Percentiles rank a stretch among this genome's conserved stretches.
phyloP scores from a whole-genome alignment of 331 rosid species.

The Quercus tomentella region DNA sequence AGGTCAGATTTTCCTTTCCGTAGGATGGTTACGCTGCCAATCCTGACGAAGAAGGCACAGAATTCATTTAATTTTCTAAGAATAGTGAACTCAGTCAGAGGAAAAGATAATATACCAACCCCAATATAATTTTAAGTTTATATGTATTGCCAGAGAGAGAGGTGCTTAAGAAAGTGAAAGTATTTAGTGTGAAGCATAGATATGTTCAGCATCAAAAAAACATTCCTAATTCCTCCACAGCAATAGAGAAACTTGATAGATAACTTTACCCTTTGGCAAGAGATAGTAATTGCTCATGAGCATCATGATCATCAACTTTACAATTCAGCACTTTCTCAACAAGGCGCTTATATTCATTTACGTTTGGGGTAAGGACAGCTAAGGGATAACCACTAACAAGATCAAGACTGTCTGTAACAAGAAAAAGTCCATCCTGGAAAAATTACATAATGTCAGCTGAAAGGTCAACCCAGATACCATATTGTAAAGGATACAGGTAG shows the following conservation, averaged over 20 bases:
- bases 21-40: slow-evolving; percentile 80
- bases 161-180: neutral
- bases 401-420: slow-evolving; percentile 65
- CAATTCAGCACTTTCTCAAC: slow-evolving; percentile 57
- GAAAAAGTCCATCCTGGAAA: slow-evolving; percentile 86
- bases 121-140: neutral
- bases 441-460: slow-evolving; percentile 3
- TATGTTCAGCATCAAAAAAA: neutral
- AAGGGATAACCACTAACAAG: slow-evolving; percentile 76
- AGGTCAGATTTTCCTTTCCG: slow-evolving; percentile 78
- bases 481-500: neutral
- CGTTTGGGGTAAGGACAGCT: slow-evolving; percentile 84
- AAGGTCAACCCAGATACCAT: neutral
- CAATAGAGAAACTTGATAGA: neutral
- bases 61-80: slow-evolving; percentile 15
- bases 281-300: slow-evolving; percentile 53
- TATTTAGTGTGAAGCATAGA: neutral
- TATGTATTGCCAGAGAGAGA: neutral
- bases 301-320: slow-evolving; percentile 52
- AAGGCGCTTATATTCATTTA: slow-evolving; percentile 83
- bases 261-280: slow-evolving; percentile 58
- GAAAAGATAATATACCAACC: neutral
- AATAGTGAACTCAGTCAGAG: neutral
- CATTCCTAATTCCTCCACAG: neutral
- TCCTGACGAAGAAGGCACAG: slow-evolving; percentile 50